A percentile compares a stretch with the other conserved stretches of the same genome.
Evolutionary conservation across 2,329 filamentous ascomycete species (phyloP).

Genomic region (Ophiostoma populinum): DNA sequence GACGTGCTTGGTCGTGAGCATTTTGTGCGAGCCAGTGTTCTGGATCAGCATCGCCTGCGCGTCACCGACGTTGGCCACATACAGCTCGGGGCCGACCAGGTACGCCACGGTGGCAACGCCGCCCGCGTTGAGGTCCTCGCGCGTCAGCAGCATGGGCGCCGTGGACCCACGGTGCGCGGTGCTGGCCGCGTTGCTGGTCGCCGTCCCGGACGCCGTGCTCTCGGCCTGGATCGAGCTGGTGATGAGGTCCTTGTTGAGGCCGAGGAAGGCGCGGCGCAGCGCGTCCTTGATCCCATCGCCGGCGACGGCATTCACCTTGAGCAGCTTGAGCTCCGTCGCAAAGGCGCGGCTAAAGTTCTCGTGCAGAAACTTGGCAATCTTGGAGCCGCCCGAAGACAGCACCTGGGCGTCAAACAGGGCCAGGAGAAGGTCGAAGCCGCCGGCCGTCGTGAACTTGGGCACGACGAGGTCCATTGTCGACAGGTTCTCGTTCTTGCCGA

Average conservation of each 20-base stretch:
- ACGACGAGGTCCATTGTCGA: conserved; percentile 94
- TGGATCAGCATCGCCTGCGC: conserved; percentile 91
- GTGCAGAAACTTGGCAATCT: conserved; percentile 90
- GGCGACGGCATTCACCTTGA: conserved; percentile 45
- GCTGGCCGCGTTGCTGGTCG: neutral
- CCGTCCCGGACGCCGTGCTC: conserved; percentile 23
- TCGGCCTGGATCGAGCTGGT: conserved; percentile 62
- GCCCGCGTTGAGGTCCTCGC: conserved; percentile 79
- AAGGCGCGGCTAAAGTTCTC: conserved; percentile 88
- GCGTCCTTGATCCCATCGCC: conserved; percentile 70
- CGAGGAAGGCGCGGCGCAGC: conserved; percentile 68
- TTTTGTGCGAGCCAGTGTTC: conserved; percentile 65
- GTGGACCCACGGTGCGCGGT: conserved; percentile 45
- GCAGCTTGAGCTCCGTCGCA: conserved; percentile 57
- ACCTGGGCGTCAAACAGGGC: conserved; percentile 94
- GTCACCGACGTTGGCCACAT: conserved; percentile 88
- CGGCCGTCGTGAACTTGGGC: conserved; percentile 70
- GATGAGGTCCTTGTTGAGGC: conserved; percentile 85
- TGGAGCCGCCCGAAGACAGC: conserved; percentile 77
- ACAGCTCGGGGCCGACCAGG: conserved; percentile 75
- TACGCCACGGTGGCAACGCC: conserved; percentile 87
- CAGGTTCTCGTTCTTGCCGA: conserved; percentile 84
- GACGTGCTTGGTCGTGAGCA: conserved; percentile 83
- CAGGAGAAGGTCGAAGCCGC: conserved; percentile 70
- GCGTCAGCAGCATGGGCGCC: conserved; percentile 60